Evolutionary conservation across 768 basidiomycete species (phyloP).

Genomic region (Udeniomyces megalosporus): DNA sequence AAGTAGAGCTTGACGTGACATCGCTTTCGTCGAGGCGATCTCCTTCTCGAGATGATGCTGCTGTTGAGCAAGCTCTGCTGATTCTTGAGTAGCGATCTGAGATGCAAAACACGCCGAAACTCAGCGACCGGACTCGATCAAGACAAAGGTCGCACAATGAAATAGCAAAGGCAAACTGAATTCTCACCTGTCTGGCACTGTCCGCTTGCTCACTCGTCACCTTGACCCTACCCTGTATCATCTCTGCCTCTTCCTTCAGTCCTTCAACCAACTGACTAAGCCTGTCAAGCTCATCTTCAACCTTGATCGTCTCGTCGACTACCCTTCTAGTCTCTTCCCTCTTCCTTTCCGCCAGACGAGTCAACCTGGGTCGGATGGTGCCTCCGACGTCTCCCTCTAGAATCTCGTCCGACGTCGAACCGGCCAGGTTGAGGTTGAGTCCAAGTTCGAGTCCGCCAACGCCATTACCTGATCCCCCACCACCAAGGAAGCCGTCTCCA

Average conservation of each 20-base stretch:
- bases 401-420: conserved; percentile 51
- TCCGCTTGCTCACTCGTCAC: conserved; percentile 28
- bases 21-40: conserved; percentile 23
- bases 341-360: conserved; percentile 52
- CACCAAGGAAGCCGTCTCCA: conserved; percentile 39
- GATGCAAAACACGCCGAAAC: background rate
- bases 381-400: conserved; percentile 51
- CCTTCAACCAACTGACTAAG: conserved; percentile 62
- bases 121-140: background rate
- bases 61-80: conserved; percentile 20
- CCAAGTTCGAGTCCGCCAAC: conserved; percentile 28
- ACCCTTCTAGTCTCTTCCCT: conserved; percentile 50
- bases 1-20: conserved; percentile 26
- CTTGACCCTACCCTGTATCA: conserved; percentile 55
- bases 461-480: too few relatives aligned
- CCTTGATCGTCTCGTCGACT: conserved; percentile 60
- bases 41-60: conserved; percentile 23
- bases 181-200: conserved; percentile 23
- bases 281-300: conserved; percentile 71
- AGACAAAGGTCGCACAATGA: background rate
- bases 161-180: background rate
- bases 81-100: conserved; percentile 21
- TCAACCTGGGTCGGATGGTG: conserved; percentile 60
- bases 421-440: conserved; percentile 66
- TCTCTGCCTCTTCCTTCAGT: conserved; percentile 56